Conservation (phyloP, 495 filamentous ascomycete genomes). For the Hypoxylon cercidicola region DNA sequence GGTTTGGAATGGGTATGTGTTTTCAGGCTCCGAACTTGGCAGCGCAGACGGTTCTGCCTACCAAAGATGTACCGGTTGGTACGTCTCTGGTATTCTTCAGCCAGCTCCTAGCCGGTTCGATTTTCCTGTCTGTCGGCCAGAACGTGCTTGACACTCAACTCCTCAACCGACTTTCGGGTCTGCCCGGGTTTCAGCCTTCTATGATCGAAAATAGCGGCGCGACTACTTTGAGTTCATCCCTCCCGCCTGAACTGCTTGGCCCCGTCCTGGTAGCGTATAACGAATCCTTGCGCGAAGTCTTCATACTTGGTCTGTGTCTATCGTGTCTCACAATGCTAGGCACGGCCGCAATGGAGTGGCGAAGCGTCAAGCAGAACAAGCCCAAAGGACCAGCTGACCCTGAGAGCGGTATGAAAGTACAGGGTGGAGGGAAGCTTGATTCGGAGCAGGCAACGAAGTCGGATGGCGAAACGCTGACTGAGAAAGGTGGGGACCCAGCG, state of each 20-base stretch:
- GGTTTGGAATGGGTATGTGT: slow-evolving; percentile 53
- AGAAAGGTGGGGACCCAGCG: not conserved
- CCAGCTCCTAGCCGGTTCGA: slow-evolving; percentile 69
- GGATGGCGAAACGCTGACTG: slow-evolving; percentile 14
- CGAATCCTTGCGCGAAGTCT: slow-evolving; percentile 68
- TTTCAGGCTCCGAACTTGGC: slow-evolving; percentile 60
- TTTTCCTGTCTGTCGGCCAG: slow-evolving; percentile 70
- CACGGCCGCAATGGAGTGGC: slow-evolving; percentile 74
- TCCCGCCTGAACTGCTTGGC: slow-evolving; percentile 56
- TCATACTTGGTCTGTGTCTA: slow-evolving; percentile 71
- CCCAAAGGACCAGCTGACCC: slow-evolving; percentile 15
- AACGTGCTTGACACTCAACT: slow-evolving; percentile 69
- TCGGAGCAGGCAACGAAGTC: slow-evolving; percentile 16
- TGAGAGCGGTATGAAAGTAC: slow-evolving; percentile 4
- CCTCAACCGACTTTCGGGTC: slow-evolving; percentile 50
- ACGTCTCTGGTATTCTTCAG: slow-evolving; percentile 74
- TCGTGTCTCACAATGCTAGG: slow-evolving; percentile 67
- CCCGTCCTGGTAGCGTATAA: slow-evolving; percentile 74
- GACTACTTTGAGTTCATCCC: slow-evolving; percentile 66
- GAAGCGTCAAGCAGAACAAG: slow-evolving; percentile 72
- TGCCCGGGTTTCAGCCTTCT: slow-evolving; percentile 59
- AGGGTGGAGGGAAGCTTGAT: not conserved
- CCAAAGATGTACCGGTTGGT: slow-evolving; percentile 71
- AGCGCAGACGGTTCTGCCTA: slow-evolving; percentile 71
- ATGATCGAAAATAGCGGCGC: slow-evolving; percentile 68